A percentile compares a stretch with the other conserved stretches of the same genome.
Conservation (phyloP, 179 eudicot genomes). For the Nepenthes alata region DNA sequence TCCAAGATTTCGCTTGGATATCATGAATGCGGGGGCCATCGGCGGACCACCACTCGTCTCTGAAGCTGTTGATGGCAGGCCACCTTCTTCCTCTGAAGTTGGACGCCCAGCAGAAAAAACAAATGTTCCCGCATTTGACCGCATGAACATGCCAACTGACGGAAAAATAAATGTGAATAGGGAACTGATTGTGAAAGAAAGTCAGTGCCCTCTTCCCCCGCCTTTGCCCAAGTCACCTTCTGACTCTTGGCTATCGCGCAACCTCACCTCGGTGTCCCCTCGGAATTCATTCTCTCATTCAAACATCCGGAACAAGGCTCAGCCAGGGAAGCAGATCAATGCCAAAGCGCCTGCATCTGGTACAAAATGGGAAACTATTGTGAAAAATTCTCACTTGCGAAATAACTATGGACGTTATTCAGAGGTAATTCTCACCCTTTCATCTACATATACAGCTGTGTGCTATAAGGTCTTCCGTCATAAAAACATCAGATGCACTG, state of each 20-base stretch:
- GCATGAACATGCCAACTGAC: neutral
- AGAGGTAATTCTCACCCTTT: conserved; percentile 33
- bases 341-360: conserved; percentile 19
- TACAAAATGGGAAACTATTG: conserved; percentile 81
- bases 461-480: neutral
- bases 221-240: conserved; percentile 96
- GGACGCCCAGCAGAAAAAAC: neutral
- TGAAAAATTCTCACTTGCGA: conserved; percentile 53
- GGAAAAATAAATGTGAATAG: conserved; percentile 12
- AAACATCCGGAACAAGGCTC: conserved; percentile 16
- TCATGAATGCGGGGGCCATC: conserved; percentile 26
- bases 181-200: conserved; percentile 16
- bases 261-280: conserved; percentile 44
- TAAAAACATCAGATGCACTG: neutral
- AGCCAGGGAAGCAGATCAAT: conserved; percentile 26
- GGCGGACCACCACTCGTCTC: conserved; percentile 12
- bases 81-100: neutral
- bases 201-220: conserved; percentile 45
- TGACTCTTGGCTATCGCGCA: conserved; percentile 78
- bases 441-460: neutral
- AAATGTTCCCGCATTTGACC: neutral
- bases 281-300: conserved; percentile 44
- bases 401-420: conserved; percentile 59
- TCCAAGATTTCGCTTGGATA: conserved; percentile 4
- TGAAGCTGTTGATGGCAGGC: neutral